Percentiles rank a stretch among this genome's conserved stretches.
Evolutionary conservation across 2,329 filamentous ascomycete genomes (phyloP).

Genomic region (Claviceps maximensis): DNA sequence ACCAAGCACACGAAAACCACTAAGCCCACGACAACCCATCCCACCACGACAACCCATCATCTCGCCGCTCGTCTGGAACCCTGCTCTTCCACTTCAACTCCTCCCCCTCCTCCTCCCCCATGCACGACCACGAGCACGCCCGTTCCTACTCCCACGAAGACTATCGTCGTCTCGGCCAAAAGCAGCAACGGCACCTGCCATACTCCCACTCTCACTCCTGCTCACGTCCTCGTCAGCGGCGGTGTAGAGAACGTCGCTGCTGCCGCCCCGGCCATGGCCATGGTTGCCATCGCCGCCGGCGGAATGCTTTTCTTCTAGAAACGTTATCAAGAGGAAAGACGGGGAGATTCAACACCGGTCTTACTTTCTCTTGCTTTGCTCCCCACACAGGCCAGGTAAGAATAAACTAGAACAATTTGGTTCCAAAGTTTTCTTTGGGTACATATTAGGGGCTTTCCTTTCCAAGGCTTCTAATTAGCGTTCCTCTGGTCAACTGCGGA

Average conservation of each 20-base stretch:
- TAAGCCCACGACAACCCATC: not conserved
- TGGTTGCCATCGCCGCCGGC: conserved; percentile 4
- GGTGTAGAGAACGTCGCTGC: not conserved
- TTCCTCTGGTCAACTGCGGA: no score
- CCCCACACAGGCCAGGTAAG: no score
- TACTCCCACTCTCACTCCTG: not conserved
- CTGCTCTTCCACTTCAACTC: not conserved
- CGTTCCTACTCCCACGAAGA: not conserved
- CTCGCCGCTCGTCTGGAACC: not conserved
- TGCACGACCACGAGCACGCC: not conserved
- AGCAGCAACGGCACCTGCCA: not conserved
- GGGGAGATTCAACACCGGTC: no score
- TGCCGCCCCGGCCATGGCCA: not conserved
- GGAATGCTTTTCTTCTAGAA: conserved; percentile 2
- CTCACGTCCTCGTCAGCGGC: not conserved
- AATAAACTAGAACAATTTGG: no score
- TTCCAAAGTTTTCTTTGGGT: not conserved
- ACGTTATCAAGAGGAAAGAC: not conserved
- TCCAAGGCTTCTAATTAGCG: no score
- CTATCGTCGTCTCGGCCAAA: not conserved
- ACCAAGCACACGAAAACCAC: not conserved
- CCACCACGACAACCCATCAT: not conserved
- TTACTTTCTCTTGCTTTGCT: no score
- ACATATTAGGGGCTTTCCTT: no score
- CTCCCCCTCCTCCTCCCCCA: not conserved